phyloP scores from a whole-genome alignment of 179 eudicot genomes.

The Monotropa hypopitys region DNA sequence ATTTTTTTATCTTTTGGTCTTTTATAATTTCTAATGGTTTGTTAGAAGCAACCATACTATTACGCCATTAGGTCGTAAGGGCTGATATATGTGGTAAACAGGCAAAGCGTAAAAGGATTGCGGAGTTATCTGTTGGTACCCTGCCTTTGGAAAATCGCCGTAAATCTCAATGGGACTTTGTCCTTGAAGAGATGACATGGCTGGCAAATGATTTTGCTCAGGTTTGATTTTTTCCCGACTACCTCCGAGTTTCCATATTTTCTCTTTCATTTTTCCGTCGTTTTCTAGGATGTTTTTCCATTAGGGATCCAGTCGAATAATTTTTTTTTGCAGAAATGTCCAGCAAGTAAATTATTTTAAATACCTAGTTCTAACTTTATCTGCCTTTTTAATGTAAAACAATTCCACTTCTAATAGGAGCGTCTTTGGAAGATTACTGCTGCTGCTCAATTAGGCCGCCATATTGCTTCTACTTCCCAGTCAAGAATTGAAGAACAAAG shows the following conservation, averaged over 20 bases:
- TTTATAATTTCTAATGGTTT: neutral
- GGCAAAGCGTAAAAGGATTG: constrained; percentile 78
- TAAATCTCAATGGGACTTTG: constrained; percentile 79
- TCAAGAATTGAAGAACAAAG: constrained; percentile 42
- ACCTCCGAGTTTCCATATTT: neutral
- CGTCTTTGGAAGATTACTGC: constrained; percentile 85
- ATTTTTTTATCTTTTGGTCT: neutral
- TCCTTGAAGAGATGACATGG: constrained; percentile 94
- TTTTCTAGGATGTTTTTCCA: neutral
- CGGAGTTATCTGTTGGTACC: constrained; percentile 46
- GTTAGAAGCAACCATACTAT: neutral
- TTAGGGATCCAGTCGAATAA: neutral
- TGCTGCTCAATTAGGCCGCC: constrained; percentile 65
- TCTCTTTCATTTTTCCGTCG: neutral
- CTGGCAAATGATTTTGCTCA: constrained; percentile 93
- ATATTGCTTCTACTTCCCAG: constrained; percentile 41
- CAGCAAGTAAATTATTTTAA: neutral
- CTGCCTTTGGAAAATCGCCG: constrained; percentile 28
- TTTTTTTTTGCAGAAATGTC: neutral
- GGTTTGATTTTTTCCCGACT: constrained; percentile 29
- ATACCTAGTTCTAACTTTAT: neutral
- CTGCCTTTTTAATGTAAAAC: neutral
- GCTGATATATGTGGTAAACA: constrained; percentile 25
- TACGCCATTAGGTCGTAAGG: constrained; percentile 4
- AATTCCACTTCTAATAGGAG: constrained; percentile 35